Base-by-base conservation (phyloP, 2,329 filamentous ascomycete species). In the Diaporthe eres region DNA sequence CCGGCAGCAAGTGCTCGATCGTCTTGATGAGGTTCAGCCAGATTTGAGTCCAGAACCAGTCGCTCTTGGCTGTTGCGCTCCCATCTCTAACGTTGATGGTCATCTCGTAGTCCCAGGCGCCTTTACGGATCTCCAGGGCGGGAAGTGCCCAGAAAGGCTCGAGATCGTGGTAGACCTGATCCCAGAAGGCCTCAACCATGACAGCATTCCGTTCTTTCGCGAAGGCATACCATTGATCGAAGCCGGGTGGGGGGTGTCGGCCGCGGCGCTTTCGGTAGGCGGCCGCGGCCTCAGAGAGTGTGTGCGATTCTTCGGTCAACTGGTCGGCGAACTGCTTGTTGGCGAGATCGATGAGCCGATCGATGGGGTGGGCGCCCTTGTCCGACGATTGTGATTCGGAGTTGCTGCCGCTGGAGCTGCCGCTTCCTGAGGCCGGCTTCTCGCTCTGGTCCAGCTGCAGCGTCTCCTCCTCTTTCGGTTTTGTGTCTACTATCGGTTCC, bases 181-280 rank as follows among this genome's bases (percentile, higher is more conserved):
- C 89, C 82, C 92, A 93, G 79, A 90, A 93, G 72, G 91, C 88
- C 79, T 93, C 91, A 53, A 93, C 85, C 13, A 92, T 85, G 74
- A 92, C 82, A n/a, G 89, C 87, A 49, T 90, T 83, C 58, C 85
- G 85, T 37, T 88, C 84, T 28, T 83, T 79, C 9, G 91, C 91
- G 74, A 89, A 90, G 44, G 85, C 82, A 78, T 90, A 88, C 91
- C 91, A 93, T 63, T 86, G 83, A 76, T 91, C 87, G 79, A 93
- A 93, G n/a, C 89, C 90, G 0, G 91, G 91, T 4, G 91, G 91
- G 2, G 91, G 91, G 78, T 92, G 90, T 34, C 91, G 86, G 31
- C 90, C 90, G 77, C 91, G 86, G 65, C 87, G 86, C 37, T 83
- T 81, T 74, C 91, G 87, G 80, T 93, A 93, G 31, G 86, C 87